Base-by-base conservation (phyloP, 305 asterid genomes). In the Plantago coronopus region DNA sequence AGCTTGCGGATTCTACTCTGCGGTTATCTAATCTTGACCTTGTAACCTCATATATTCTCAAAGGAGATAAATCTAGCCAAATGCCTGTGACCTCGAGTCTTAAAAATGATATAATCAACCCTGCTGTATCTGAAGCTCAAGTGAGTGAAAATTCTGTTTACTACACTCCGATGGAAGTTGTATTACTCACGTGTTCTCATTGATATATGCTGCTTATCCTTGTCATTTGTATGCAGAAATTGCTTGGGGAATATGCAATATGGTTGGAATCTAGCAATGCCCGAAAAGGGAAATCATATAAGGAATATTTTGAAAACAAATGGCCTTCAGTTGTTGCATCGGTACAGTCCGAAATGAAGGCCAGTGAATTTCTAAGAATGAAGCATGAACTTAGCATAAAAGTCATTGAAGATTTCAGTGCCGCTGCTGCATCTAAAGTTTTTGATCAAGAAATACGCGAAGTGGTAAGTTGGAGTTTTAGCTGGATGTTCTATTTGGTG, bases 401-500 rank as follows among this genome's bases (percentile, higher is more conserved):
- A 74, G 85, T 82, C 69, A 42, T 94, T 18, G 81, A 69, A 48
- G 87, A 86, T 65, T 90, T 94, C 70, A 87, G 95, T 78, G 84
- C 85, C n/a, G 69, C 87, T 46, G 95, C 99, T 73, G 97, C 96
- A 66, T 84, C 95, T 40, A 94, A 83, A 75, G 62, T 90, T 75
- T 88, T 94, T 34, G 97, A 94, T 69, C 96, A 88, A 81, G 95
- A 89, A 81, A 87, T 89, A 54, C 95, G 97, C 60, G 95, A 94
- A 94, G 87, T 70, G 76, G 97, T 86, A 68, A 70, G 82, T 68
- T 54, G 67, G 59, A 57, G 53, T 64, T 67, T 19, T 40, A 59
- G 40, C 8, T 34, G 40, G 40, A 34, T 34, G 40, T 34, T 34
- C 0, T 3, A 1, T 34, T 34, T 34, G 40, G 40, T 34, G 13